Conservation (phyloP, 352 stramenopile species). For the Elongisporangium anandrum region DNA sequence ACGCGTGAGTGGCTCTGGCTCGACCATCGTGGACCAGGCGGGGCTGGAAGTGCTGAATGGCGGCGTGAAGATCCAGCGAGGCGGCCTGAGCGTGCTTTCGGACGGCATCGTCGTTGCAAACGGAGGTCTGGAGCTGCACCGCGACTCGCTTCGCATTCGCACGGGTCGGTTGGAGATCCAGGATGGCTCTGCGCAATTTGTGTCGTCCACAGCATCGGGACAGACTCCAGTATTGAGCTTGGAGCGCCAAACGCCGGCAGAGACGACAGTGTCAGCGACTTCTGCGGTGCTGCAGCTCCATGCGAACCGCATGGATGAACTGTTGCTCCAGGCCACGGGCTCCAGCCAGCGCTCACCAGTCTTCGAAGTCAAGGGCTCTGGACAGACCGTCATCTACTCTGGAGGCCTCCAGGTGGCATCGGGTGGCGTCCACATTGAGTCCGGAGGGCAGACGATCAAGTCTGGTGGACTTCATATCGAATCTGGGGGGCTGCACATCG, state of each 20-base stretch:
- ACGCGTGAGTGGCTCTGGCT: constrained; percentile 40
- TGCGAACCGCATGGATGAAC: constrained; percentile 8
- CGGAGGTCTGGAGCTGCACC: constrained; percentile 33
- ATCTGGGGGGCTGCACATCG: constrained; percentile 49
- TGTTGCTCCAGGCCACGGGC: constrained; percentile 24
- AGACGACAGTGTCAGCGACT: constrained; percentile 9
- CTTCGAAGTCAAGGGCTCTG: constrained; percentile 55
- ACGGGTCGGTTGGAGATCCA: constrained; percentile 33
- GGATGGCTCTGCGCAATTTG: constrained; percentile 18
- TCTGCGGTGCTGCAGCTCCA: constrained; percentile 10
- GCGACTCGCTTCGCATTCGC: constrained; percentile 33
- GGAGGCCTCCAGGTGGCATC: constrained; percentile 46
- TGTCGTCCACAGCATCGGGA: constrained; percentile 3
- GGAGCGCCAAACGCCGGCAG: constrained; percentile 5
- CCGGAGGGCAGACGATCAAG: constrained; percentile 54
- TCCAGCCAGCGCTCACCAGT: constrained; percentile 16
- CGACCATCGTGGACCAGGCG: constrained; percentile 51
- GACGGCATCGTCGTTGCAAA: constrained; percentile 48
- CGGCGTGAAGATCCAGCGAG: constrained; percentile 48
- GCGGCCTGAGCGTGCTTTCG: constrained; percentile 53
- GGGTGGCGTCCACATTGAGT: constrained; percentile 47
- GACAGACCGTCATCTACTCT: constrained; percentile 43
- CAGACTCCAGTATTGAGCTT: constrained; percentile 5
- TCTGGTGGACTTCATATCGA: constrained; percentile 54
- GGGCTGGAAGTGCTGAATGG: constrained; percentile 56